Evolutionary conservation across 768 basidiomycete species (phyloP), one percentile per base, ranked within the genome.

Genomic region (Termitomyces bulborhizus): DNA sequence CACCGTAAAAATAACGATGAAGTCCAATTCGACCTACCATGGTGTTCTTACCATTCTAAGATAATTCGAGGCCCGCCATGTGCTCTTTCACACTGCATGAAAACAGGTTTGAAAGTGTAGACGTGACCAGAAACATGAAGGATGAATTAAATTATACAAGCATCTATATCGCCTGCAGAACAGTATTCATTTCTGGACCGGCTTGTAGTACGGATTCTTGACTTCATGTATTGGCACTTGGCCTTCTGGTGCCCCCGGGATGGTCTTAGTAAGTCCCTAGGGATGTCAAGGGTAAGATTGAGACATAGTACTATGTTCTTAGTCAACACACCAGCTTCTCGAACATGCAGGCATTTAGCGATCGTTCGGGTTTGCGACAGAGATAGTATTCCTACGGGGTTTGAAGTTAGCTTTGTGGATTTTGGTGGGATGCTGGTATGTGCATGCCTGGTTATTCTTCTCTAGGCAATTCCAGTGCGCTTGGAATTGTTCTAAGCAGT

Each of bases 381-480:
- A 77, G 80, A 66, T 86, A 86, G 70, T 90, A 94, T 73, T 93
- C 87, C 94, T 97, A 66, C 34, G n/a, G 16, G 5, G 34, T 55
- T 16, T 42, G 3, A 39, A 46, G 45, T 45, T 13, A 54, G 32
- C 21, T n/a, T 18, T 41, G 40, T 42, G 21, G 46, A 12, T 32
- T 50, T n/a, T 7, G n/a, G 37, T 40, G 3, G 37, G 12, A 40
- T 44, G 24, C 6, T 8, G 9, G 46, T 43, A 52, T 27, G 11
- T 76, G 15, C 84, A 51, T 55, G 88, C 95, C 74, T 98, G 96
- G 76, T 99, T 99, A 71, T 93, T 90, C 65, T 78, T 73, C 72
- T 99, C 97, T 58, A 99, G 71, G 70, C 97, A 99, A 52, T 86
- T 79, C 94, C 94, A 98, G 68, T 99, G 97, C 27, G 81, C 78